Base-by-base conservation (phyloP, 2,329 filamentous ascomycete genomes). In the Aureobasidium sp. region DNA sequence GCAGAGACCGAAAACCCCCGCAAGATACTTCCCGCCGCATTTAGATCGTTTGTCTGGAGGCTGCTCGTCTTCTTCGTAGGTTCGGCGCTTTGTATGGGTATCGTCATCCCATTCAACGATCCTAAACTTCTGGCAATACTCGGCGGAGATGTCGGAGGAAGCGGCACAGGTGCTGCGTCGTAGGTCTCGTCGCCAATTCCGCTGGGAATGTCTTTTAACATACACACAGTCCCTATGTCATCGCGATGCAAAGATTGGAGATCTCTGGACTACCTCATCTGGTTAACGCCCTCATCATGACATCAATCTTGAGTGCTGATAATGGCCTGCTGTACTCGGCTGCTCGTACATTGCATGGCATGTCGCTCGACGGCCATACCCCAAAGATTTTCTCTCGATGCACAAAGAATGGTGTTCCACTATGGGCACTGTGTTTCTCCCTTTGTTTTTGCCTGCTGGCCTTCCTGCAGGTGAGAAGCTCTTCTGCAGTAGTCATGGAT, bases 391-490 rank as follows among this genome's bases (percentile, higher is more conserved):
- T 86, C 19, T 73, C 74, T 57, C 76, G 79, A 64, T 80, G 76
- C 63, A 85, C 77, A 8, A 74, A 71, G 58, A 75, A 76, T 10
- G 83, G 83, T 62, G 80, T 83, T 0, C 80, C 80, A 8, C 74
- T 83, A 59, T 82, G 74, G 63, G 78, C 75, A 61, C 80, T 83
- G 65, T 60, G 57, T 29, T 59, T 80, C 5, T 74, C 78, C 48
- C 67, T 70, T 63, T 52, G 64, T 53, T 70, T 70, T 57, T 65
- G 66, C 1, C 59, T 67, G 37, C 58, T 70, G 19, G 57, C 63
- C 6, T 70, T 71, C 60, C 56, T 67, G 22, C 58, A 61, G 10
- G 64, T 70, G 37, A 61, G 58, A 19, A 63, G 56, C 35, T 55
- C 60, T 25, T 64, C 68, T 6, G 56, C 60, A 6, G 56, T 61